These are phyloP conservation scores for Peronospora belbahrii DNA, from an alignment of 352 stramenopile genomes.

Conservation along the genomic window DNA sequence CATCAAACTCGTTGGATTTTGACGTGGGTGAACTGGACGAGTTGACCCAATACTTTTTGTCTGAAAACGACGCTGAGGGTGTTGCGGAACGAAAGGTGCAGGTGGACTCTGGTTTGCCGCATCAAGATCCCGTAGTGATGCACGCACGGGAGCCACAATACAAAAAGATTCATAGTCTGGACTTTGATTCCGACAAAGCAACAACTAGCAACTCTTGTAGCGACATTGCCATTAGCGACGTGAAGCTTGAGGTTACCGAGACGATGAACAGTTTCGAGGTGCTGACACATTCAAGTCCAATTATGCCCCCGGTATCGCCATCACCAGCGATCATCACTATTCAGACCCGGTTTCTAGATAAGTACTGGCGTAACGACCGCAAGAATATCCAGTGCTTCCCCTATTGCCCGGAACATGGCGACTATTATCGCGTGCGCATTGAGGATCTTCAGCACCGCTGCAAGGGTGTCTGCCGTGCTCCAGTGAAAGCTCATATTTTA, in stretches of 20 bases:
- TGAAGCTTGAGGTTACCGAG: slow-evolving; percentile 30
- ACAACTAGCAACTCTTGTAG: slow-evolving; percentile 22
- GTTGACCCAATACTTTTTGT: slow-evolving; percentile 62
- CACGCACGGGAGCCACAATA: slow-evolving; percentile 15
- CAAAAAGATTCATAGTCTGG: slow-evolving; percentile 74
- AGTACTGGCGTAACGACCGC: slow-evolving; percentile 89
- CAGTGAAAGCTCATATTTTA: slow-evolving; percentile 62
- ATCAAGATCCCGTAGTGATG: slow-evolving; percentile 6
- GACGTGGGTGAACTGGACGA: slow-evolving; percentile 68
- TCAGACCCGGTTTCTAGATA: slow-evolving; percentile 77
- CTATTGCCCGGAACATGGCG: slow-evolving; percentile 82
- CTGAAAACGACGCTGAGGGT: slow-evolving; percentile 35
- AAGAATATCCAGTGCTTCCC: slow-evolving; percentile 91
- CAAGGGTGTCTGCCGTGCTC: slow-evolving; percentile 79
- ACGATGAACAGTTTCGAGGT: slow-evolving; percentile 52
- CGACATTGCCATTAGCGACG: slow-evolving; percentile 7
- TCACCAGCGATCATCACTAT: slow-evolving; percentile 59
- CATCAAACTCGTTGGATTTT: slow-evolving; percentile 52
- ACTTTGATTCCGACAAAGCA: slow-evolving; percentile 49
- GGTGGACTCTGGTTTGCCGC: slow-evolving; percentile 5
- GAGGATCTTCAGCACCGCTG: slow-evolving; percentile 75
- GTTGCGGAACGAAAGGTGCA: slow-evolving; percentile 32
- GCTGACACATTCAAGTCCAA: slow-evolving; percentile 3
- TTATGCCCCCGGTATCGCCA: slow-evolving; percentile 11
- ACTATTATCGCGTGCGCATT: slow-evolving; percentile 86